A percentile compares a stretch with the other conserved stretches of the same genome.
These are phyloP conservation scores for Drechslerella dactyloides DNA, from an alignment of 2,329 filamentous ascomycete species.

Conservation along the genomic window DNA sequence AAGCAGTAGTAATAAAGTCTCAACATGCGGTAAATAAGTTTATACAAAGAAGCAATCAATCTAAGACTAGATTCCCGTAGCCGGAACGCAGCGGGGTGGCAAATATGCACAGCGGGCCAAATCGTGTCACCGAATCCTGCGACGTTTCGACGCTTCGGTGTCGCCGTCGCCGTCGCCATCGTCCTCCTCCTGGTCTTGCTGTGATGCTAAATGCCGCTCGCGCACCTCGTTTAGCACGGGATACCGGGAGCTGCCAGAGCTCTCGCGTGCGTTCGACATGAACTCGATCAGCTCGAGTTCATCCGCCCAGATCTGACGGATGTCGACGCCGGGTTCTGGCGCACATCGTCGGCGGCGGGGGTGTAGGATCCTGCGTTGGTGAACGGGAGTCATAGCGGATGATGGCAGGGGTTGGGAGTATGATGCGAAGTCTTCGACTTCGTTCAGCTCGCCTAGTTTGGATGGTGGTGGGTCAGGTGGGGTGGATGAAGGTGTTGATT, in stretches of 20 bases:
- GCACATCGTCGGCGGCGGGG: slow-evolving; percentile 33
- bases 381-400: slow-evolving; percentile 16
- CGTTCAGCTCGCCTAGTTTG: slow-evolving; percentile 15
- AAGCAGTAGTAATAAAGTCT: no score
- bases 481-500: slow-evolving; percentile 44
- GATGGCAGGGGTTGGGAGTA: slow-evolving; percentile 39
- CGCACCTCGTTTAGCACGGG: slow-evolving; percentile 43
- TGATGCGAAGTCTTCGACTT: slow-evolving; percentile 23
- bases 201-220: slow-evolving; percentile 16
- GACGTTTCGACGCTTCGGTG: slow-evolving; percentile 7
- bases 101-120: neutral
- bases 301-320: slow-evolving; percentile 49
- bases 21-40: no score
- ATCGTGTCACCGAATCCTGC: slow-evolving; percentile 14
- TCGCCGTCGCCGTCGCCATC: slow-evolving; percentile 10
- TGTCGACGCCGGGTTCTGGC: slow-evolving; percentile 37
- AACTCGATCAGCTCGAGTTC: slow-evolving; percentile 50
- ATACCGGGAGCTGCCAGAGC: slow-evolving; percentile 39
- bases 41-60: no score
- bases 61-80: no score
- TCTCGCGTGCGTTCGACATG: slow-evolving; percentile 36
- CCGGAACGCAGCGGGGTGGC: no score
- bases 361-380: slow-evolving; percentile 20
- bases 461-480: slow-evolving; percentile 20
- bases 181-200: slow-evolving; percentile 36